Percentiles rank a stretch among this genome's conserved stretches.
These are phyloP conservation scores for Colletotrichum godetiae DNA, from an alignment of 2,329 filamentous ascomycete genomes.

Conservation along the genomic window DNA sequence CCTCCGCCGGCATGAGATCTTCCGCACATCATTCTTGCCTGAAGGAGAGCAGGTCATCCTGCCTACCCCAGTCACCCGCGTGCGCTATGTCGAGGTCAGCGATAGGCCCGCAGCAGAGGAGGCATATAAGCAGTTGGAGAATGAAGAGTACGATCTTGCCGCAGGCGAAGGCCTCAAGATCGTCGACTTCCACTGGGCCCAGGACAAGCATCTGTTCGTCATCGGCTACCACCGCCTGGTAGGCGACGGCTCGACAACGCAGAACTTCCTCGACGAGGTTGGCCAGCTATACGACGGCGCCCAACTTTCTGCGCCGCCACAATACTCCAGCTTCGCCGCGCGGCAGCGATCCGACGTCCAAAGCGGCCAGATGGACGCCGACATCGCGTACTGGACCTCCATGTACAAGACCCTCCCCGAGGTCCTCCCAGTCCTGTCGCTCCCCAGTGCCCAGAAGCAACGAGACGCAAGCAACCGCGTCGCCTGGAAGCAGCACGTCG, in stretches of 20 bases:
- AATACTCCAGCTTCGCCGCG: slow-evolving; percentile 49
- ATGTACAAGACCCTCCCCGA: not conserved
- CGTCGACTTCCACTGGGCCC: slow-evolving; percentile 1
- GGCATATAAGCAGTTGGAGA: not conserved
- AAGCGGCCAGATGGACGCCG: not conserved
- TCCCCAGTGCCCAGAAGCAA: not conserved
- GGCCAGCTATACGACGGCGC: slow-evolving; percentile 11
- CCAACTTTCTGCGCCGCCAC: slow-evolving; percentile 19
- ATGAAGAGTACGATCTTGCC: not conserved
- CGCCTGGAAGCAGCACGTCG: not conserved
- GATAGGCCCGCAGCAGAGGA: not conserved
- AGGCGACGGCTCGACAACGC: slow-evolving; percentile 14
- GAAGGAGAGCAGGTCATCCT: not conserved
- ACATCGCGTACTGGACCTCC: not conserved
- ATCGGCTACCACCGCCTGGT: slow-evolving; percentile 15
- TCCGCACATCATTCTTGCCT: slow-evolving; percentile 45
- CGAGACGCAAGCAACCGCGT: not conserved
- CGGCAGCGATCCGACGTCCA: slow-evolving; percentile 45
- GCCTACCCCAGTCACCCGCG: not conserved
- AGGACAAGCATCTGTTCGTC: not conserved
- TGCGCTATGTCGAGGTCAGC: not conserved
- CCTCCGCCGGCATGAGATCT: slow-evolving; percentile 44
- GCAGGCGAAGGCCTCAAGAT: slow-evolving; percentile 6
- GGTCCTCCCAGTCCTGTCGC: not conserved
- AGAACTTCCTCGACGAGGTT: slow-evolving; percentile 1